These are phyloP conservation scores for Sporothrix brunneoviolacea DNA, from an alignment of 2,329 filamentous ascomycete species.

Conservation along the genomic window DNA sequence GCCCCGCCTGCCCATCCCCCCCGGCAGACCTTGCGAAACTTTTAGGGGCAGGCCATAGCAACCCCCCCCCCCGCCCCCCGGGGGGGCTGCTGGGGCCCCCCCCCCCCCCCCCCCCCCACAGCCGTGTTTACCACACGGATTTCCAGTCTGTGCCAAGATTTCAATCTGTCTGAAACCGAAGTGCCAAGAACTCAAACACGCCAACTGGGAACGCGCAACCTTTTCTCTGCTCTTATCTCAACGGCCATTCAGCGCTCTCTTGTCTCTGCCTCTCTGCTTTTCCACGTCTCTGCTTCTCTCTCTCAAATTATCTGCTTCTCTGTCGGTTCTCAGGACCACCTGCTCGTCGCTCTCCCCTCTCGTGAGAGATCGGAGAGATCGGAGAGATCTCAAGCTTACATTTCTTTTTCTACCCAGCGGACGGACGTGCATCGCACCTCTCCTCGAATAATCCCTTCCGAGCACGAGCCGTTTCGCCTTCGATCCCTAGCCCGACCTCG, in stretches of 20 bases:
- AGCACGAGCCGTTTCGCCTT: conserved; percentile 9
- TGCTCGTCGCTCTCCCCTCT: conserved; percentile 16
- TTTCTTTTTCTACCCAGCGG: conserved; percentile 14
- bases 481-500: conserved; percentile 10
- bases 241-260: conserved; percentile 2
- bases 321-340: too few relatives aligned
- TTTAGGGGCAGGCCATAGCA: too few relatives aligned
- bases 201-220: conserved; percentile 5
- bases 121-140: not conserved
- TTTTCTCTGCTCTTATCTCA: not conserved
- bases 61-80: too few relatives aligned
- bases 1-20: too few relatives aligned
- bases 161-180: conserved; percentile 12
- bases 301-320: too few relatives aligned
- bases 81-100: too few relatives aligned
- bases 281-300: too few relatives aligned
- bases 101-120: not conserved
- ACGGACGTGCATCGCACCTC: conserved; percentile 18
- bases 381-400: conserved; percentile 10
- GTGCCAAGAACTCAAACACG: conserved; percentile 7
- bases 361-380: too few relatives aligned
- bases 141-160: conserved; percentile 4
- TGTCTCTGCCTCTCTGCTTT: conserved; percentile 6
- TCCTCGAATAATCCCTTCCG: conserved; percentile 15
- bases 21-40: too few relatives aligned